A percentile compares a stretch with the other conserved stretches of the same genome.
These are phyloP conservation scores for Spathaspora sp. DNA, from an alignment of 805 yeast species.

Conservation along the genomic window DNA sequence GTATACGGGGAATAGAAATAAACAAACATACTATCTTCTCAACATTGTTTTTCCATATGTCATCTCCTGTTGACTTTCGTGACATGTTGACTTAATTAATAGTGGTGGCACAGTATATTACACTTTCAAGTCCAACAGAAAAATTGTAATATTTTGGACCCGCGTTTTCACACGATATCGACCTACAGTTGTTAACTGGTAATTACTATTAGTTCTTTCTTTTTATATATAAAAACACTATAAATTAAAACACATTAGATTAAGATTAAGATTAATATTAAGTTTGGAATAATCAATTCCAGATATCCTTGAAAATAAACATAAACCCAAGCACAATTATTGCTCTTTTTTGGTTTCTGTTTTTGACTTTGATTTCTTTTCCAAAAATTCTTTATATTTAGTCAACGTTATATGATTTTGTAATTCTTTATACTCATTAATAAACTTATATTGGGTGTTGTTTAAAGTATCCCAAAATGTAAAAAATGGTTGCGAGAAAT, in stretches of 20 bases:
- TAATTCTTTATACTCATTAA: slow-evolving; percentile 58
- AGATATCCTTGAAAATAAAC: not conserved
- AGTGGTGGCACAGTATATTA: not conserved
- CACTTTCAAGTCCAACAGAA: not conserved
- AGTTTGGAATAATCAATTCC: not conserved
- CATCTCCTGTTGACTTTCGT: slow-evolving; percentile 57
- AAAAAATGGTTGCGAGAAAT: slow-evolving; percentile 95
- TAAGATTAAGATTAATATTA: not conserved
- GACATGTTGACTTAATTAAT: slow-evolving; percentile 16
- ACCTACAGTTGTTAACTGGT: not conserved
- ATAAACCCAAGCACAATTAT: not conserved
- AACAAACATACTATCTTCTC: slow-evolving; percentile 71
- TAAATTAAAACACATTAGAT: not conserved
- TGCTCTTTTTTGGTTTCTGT: not conserved
- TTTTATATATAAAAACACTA: not conserved
- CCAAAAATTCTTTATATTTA: slow-evolving; percentile 58
- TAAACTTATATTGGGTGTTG: slow-evolving; percentile 64
- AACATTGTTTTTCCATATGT: slow-evolving; percentile 83
- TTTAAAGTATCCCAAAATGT: slow-evolving; percentile 82
- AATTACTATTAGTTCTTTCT: not conserved
- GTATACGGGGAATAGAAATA: not conserved
- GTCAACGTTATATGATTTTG: slow-evolving; percentile 67
- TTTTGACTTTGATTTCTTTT: slow-evolving; percentile 23
- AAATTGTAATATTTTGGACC: not conserved
- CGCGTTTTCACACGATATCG: not conserved